phyloP scores from a whole-genome alignment of 2,329 filamentous ascomycete genomes.

The Aureobasidium zeae region DNA sequence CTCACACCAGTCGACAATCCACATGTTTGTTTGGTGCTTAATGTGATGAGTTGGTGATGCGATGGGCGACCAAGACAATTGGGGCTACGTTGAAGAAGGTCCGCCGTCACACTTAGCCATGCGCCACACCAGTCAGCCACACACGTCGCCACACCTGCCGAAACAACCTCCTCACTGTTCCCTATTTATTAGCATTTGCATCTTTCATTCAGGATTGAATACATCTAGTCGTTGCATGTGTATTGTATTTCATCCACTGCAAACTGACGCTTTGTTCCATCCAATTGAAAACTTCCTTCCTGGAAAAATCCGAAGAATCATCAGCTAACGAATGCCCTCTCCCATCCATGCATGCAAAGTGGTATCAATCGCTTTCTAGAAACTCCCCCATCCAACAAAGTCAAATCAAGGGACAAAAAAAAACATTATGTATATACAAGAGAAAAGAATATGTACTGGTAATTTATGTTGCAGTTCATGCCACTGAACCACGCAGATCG shows the following conservation, averaged over 20 bases:
- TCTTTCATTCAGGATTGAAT: no score
- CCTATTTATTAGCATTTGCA: no score
- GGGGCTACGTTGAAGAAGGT: slow-evolving; percentile 9
- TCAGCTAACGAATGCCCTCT: slow-evolving; percentile 3
- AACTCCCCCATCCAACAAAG: neutral
- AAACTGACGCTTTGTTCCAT: neutral
- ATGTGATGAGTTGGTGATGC: neutral
- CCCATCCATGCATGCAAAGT: slow-evolving; percentile 11
- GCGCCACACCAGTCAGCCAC: neutral
- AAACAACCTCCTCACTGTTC: neutral
- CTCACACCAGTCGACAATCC: slow-evolving; percentile 93
- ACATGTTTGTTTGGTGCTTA: slow-evolving; percentile 48
- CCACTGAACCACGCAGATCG: no score
- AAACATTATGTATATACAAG: slow-evolving; percentile 12
- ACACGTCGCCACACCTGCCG: neutral
- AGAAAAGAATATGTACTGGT: slow-evolving; percentile 11
- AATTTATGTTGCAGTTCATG: no score
- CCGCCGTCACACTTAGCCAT: slow-evolving; percentile 15
- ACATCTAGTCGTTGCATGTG: no score
- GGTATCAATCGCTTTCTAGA: slow-evolving; percentile 8
- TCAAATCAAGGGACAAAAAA: neutral
- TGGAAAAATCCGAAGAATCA: no score
- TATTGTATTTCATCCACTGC: no score
- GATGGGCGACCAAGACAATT: no score
- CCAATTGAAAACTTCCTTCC: neutral